Percentiles rank a stretch among this genome's conserved stretches.
Conservation (phyloP, 2,329 filamentous ascomycete species). For the Colletotrichum shisoi region DNA sequence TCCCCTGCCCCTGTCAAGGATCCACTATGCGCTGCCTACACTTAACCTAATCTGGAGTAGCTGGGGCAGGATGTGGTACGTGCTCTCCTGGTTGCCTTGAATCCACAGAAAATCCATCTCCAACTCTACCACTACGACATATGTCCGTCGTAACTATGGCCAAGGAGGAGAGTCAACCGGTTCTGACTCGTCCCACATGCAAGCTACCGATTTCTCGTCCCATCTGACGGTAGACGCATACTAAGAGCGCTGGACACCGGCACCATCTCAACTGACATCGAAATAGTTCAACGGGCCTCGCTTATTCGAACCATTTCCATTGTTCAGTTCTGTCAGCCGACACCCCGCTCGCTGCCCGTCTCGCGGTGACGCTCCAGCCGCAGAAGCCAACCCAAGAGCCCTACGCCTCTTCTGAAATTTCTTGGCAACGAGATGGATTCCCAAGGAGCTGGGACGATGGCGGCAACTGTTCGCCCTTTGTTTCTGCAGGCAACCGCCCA, state of each 20-base stretch:
- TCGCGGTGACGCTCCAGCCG: background rate
- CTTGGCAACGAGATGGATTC: slow-evolving; percentile 8
- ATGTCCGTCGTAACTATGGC: background rate
- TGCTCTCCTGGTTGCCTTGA: background rate
- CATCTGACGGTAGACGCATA: slow-evolving; percentile 11
- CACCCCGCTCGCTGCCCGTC: background rate
- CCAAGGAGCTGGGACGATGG: slow-evolving; percentile 12
- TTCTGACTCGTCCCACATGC: slow-evolving; percentile 35
- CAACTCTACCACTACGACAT: background rate
- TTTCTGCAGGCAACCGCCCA: background rate
- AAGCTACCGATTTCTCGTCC: slow-evolving; percentile 13
- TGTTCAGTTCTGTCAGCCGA: background rate
- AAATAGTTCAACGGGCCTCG: slow-evolving; percentile 13
- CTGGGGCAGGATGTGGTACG: background rate
- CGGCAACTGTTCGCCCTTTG: slow-evolving; percentile 6
- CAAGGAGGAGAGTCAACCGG: slow-evolving; percentile 12
- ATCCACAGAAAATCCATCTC: slow-evolving; percentile 1
- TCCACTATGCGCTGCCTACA: background rate
- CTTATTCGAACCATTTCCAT: background rate
- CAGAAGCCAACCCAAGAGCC: background rate
- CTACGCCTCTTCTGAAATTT: slow-evolving; percentile 7
- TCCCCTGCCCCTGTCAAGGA: background rate
- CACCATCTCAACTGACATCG: background rate
- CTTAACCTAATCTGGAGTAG: slow-evolving; percentile 6
- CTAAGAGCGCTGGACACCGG: slow-evolving; percentile 17